phyloP scores from a whole-genome alignment of 352 stramenopile species.

The Phytophthora quininea region DNA sequence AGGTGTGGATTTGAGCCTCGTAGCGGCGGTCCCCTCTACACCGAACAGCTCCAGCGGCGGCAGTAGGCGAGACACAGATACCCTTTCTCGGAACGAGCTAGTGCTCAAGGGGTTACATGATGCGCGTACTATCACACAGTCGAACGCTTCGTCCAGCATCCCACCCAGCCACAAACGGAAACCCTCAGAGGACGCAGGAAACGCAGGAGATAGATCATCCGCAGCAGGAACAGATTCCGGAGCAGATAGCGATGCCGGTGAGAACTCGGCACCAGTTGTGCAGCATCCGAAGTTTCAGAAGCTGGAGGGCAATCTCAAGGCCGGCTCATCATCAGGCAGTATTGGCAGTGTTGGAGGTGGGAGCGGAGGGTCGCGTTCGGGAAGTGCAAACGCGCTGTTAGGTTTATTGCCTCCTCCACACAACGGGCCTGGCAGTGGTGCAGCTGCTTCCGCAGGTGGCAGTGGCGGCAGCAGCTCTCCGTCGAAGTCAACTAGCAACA shows the following conservation, averaged over 20 bases:
- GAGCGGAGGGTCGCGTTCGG: conserved; percentile 34
- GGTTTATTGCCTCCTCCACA: conserved; percentile 43
- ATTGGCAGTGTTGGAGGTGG: conserved; percentile 43
- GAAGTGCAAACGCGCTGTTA: conserved; percentile 46
- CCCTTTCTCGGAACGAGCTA: conserved; percentile 60
- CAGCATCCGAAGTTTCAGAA: conserved; percentile 61
- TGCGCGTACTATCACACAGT: conserved; percentile 18
- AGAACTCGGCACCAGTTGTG: conserved; percentile 30
- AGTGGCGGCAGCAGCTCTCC: conserved; percentile 29
- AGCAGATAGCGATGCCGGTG: conserved; percentile 34
- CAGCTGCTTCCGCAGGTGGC: conserved; percentile 21
- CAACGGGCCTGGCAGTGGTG: conserved; percentile 29
- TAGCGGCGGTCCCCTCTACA: conserved; percentile 37
- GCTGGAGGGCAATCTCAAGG: conserved; percentile 51
- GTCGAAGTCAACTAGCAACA: conserved; percentile 47
- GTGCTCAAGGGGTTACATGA: conserved; percentile 62
- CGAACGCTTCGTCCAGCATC: conserved; percentile 16
- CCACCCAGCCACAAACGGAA: conserved; percentile 61
- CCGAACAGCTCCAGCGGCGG: conserved; percentile 12
- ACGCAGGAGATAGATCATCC: conserved; percentile 18
- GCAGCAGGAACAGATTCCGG: conserved; percentile 25
- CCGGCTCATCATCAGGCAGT: conserved; percentile 52
- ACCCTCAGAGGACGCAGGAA: conserved; percentile 36
- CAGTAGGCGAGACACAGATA: conserved; percentile 42
- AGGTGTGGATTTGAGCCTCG: conserved; percentile 68